Evolutionary conservation across 768 basidiomycete genomes (phyloP), one percentile per base, ranked within the genome.

Genomic region (Floccularia luteovirens): DNA sequence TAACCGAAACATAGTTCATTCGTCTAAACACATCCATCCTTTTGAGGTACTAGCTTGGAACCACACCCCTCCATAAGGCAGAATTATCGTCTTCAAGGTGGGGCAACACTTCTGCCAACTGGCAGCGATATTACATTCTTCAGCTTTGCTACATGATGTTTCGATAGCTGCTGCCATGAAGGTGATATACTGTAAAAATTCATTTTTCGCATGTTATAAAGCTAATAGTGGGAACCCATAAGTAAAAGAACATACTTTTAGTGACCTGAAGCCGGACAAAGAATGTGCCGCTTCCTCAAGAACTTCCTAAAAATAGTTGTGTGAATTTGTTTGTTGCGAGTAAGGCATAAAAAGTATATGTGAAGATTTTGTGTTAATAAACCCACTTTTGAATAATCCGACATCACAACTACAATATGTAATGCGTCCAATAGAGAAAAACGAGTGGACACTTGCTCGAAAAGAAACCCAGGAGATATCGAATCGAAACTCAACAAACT

Each of bases 41-140:
- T n/a, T n/a, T n/a, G n/a, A n/a, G n/a, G n/a, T n/a, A n/a, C n/a
- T n/a, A n/a, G n/a, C 60, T 38, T 67, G 61, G 38, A 78, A 79
- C 81, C 81, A 83, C 5, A 81, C 71, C 38, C 69, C 58, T 2
- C 81, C 81, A 43, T 67, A 66, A 0, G 81, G 79, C 0, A 83
- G 57, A 12, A 83, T 80, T 39, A 83, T 76, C 0, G 81, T 81
- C 42, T 64, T 64, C 22, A 82, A 61, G 0, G 78, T 77, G 3
- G 77, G 74, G 54, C 80, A 82, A 19, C 69, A 69, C 16, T 54
- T 47, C 40, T 74, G 72, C 80, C 79, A 82, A 32, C 57, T 49
- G 33, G 57, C 57, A n/a, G 74, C 80, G 8, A 82, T 68, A 44
- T 59, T 56, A 12, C 61, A 59, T 51, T 82, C 79, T 40, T 71